Conservation (phyloP, 495 filamentous ascomycete genomes). For the Copromyces sp. region DNA sequence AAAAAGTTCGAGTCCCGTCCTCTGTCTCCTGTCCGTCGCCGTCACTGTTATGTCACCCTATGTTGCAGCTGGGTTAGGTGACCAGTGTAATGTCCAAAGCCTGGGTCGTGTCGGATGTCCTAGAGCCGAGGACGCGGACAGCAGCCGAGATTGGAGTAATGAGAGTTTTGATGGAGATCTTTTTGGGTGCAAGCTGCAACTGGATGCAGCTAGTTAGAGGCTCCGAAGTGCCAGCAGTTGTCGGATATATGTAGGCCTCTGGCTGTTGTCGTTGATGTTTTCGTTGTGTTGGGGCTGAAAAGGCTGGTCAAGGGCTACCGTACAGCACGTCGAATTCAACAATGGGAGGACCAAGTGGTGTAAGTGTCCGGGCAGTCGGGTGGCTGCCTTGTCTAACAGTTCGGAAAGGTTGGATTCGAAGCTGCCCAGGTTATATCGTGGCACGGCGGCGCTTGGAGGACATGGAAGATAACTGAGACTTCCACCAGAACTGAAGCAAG, state of each 20-base stretch:
- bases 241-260: not conserved
- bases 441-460: not conserved
- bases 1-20: not conserved
- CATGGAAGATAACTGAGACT: not conserved
- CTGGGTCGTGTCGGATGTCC: not conserved
- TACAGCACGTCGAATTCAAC: not conserved
- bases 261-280: not conserved
- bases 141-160: not conserved
- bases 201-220: not conserved
- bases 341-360: not conserved
- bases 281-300: not conserved
- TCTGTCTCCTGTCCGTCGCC: not conserved
- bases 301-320: not conserved
- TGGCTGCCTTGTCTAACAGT: not conserved
- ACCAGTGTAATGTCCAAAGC: not conserved
- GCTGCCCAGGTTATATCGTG: not conserved
- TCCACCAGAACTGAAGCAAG: not conserved
- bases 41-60: not conserved
- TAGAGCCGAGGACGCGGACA: not conserved
- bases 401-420: not conserved
- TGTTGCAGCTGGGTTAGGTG: not conserved
- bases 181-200: not conserved
- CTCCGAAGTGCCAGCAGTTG: not conserved
- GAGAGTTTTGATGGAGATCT: not conserved
- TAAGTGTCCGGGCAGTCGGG: not conserved